A percentile compares a stretch with the other conserved stretches of the same genome.
phyloP scores from a whole-genome alignment of 2,329 filamentous ascomycete species.

The Botrytis elliptica region DNA sequence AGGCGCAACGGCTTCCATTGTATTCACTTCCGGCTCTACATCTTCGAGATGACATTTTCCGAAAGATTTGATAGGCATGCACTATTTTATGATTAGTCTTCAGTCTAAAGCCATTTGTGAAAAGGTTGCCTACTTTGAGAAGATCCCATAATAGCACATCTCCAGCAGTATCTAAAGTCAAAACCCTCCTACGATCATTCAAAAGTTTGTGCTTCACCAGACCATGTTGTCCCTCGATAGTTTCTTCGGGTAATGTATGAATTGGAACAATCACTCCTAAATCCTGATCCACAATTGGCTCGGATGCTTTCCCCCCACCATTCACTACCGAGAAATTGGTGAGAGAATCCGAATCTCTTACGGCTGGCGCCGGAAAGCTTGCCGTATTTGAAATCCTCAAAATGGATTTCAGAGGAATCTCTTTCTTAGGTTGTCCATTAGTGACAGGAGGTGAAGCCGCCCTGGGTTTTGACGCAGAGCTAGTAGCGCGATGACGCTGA shows the following conservation, averaged over 20 bases:
- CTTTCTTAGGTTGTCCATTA: conserved; percentile 49
- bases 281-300: conserved; percentile 52
- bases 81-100: conserved; percentile 51
- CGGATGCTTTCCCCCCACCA: conserved; percentile 55
- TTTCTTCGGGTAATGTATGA: conserved; percentile 68
- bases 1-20: conserved; percentile 82
- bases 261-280: conserved; percentile 58
- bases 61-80: conserved; percentile 84
- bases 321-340: conserved; percentile 49
- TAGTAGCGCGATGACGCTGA: conserved; percentile 48
- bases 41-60: conserved; percentile 93
- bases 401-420: conserved; percentile 75
- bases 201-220: conserved; percentile 89
- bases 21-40: conserved; percentile 83
- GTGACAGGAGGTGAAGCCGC: conserved; percentile 41
- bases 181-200: conserved; percentile 83
- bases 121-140: conserved; percentile 59
- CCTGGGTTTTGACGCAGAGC: conserved; percentile 43
- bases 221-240: conserved; percentile 92
- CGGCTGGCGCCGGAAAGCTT: conserved; percentile 60
- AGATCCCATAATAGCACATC: conserved; percentile 96
- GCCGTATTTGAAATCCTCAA: conserved; percentile 83
- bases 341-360: conserved; percentile 55
- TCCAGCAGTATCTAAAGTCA: conserved; percentile 91
- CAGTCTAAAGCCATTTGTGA: conserved; percentile 27